Base-by-base conservation (phyloP, 352 stramenopile species). In the Pythium biforme region DNA sequence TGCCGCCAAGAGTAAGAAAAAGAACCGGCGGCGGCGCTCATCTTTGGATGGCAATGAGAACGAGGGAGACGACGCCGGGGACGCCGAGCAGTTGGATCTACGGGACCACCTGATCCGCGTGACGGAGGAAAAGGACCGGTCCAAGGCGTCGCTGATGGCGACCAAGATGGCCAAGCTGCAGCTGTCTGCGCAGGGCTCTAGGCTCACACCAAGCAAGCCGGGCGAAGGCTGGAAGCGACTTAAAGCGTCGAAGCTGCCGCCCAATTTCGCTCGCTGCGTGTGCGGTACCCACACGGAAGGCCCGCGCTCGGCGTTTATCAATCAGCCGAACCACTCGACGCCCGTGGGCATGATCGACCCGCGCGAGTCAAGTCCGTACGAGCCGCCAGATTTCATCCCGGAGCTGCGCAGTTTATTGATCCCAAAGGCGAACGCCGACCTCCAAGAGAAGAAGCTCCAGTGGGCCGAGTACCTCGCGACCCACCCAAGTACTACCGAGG, bases 221-320 rank as follows among this genome's bases (percentile, higher is more conserved):
- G 81, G 81, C 6, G 76, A 90, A 63, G 84, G 81, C 54, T 93
- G 81, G 84, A 91, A 91, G 60, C 80, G 84, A 1, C 73, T 93
- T 2, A 86, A 89, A 59, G 67, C 64, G 0, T 76, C 76, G 5
- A 74, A 73, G 3, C 50, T 93, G 45, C 80, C 84, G 0, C 68
- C 59, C 9, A 79, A 78, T 55, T 93, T 93, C 56, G 84, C 78
- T 45, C 73, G 78, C 11, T 77, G 48, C 20, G 81, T 89, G 57
- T 90, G 90, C 45, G 56, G 45, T 7, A 46, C 72, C 14, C 81
- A 78, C 48, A 89, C 80, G 0, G 78, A 88, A 37, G 75, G 74
- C 0, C 81, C 81, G n/a, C 74, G 76, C 11, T 88, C 81, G 14
- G 65, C 57, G 19, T 90, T 86, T 40, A 75, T 90, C 37, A 87